Evolutionary conservation across 2,329 filamentous ascomycete species (phyloP), one percentile per base, ranked within the genome.

Genomic region (Berkeleyomyces basicola): DNA sequence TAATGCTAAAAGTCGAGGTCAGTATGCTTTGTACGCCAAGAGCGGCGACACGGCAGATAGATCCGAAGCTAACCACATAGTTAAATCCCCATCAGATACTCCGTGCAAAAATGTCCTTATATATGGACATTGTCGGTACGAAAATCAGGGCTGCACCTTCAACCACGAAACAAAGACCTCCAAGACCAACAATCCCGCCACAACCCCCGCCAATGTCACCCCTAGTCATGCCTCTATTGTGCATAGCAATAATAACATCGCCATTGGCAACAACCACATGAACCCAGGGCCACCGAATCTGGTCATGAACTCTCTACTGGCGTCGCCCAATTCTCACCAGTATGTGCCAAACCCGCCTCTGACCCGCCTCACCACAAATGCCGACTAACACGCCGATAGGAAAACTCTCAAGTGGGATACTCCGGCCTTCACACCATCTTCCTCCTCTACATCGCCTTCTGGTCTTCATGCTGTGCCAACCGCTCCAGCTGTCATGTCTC

Each of bases 81-180:
- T 42, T 43, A 58, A n/a, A 65, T 51, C 40, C 7, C 43, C 40
- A 9, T 31, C 40, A 64, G 90, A 95, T 72, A 95, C 89, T 5
- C 81, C 92, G 63, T 96, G 90, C 75, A 86, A 90, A 70, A 96
- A 96, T 74, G 86, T 96, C 66, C 82, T 90, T 66, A 95, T 96
- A 69, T 96, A 95, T 73, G 90, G 90, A 63, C 88, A 92, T 74
- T 96, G 90, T 73, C 86, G 90, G 67, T 95, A 90, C 74, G 88
- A 95, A 76, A 89, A 95, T 71, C 86, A 88, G 75, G 90, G 88
- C 75, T 96, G 90, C 75, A 84, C 87, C 67, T 96, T 95, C 75
- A 93, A 90, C 70, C 90, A 96, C 74, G 88, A 84, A 64, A 79
- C 82, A 68, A 90, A 85, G 73, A 75, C 71, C 63, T 73, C 70